A percentile compares a stretch with the other conserved stretches of the same genome.
Conservation (phyloP, 2,329 filamentous ascomycete genomes). For the Paracoccidioides lutzii region DNA sequence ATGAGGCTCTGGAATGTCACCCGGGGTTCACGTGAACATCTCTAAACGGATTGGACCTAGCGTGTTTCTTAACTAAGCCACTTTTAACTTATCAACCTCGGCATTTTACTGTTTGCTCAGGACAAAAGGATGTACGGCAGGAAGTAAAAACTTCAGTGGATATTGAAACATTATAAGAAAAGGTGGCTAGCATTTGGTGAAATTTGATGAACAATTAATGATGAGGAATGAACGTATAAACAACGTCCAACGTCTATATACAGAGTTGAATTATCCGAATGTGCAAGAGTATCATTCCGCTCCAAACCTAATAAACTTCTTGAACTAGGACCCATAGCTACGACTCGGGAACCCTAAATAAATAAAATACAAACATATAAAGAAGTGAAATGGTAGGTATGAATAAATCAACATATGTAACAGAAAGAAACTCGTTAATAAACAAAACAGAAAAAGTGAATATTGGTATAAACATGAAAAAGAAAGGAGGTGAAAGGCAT, state of each 20-base stretch:
- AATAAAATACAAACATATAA: slow-evolving; percentile 1
- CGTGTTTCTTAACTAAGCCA: neutral
- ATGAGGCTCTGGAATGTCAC: slow-evolving; percentile 12
- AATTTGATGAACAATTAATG: no score
- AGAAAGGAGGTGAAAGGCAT: neutral
- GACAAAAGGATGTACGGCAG: neutral
- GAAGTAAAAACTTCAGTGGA: no score
- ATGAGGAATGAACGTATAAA: no score
- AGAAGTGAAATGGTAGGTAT: neutral
- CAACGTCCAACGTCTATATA: no score
- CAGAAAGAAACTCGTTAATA: neutral
- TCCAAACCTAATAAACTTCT: neutral
- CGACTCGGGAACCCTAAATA: neutral
- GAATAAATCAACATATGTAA: neutral
- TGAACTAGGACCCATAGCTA: neutral
- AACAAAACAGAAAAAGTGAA: neutral
- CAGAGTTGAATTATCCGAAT: neutral
- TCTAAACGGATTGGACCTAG: slow-evolving; percentile 8
- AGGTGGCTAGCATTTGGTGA: neutral
- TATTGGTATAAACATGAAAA: neutral
- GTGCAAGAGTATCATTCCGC: neutral
- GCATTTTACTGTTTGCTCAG: neutral
- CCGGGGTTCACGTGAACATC: slow-evolving; percentile 17
- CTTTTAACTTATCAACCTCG: neutral
- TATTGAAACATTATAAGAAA: neutral